phyloP scores from a whole-genome alignment of 2,329 filamentous ascomycete genomes.

The Sarocladium kiliense region DNA sequence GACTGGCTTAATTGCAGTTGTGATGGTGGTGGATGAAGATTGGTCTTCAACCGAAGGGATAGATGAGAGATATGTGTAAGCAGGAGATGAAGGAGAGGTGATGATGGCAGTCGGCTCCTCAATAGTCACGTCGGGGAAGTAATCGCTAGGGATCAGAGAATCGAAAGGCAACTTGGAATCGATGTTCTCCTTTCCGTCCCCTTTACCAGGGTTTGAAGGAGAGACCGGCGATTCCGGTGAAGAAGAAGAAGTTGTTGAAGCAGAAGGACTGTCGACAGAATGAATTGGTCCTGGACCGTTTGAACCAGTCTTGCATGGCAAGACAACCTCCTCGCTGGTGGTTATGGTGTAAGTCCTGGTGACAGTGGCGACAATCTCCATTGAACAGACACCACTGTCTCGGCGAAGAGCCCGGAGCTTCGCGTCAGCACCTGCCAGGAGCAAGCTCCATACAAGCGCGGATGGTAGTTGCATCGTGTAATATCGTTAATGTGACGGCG shows the following conservation, averaged over 20 bases:
- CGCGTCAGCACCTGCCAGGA: neutral
- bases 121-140: slow-evolving; percentile 3
- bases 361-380: neutral
- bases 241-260: neutral
- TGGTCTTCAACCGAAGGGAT: neutral
- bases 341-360: slow-evolving; percentile 3
- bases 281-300: neutral
- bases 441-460: neutral
- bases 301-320: neutral
- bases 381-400: neutral
- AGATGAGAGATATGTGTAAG: neutral
- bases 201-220: neutral
- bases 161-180: neutral
- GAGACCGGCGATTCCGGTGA: neutral
- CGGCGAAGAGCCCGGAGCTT: neutral
- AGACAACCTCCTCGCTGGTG: slow-evolving; percentile 3
- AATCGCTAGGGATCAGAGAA: slow-evolving; percentile 2
- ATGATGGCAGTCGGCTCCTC: neutral
- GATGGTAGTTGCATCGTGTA: neutral
- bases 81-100: neutral
- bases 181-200: neutral
- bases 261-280: neutral
- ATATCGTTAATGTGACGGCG: neutral
- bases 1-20: neutral
- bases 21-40: neutral